Base-by-base conservation (phyloP, 768 basidiomycete genomes). In the Bullera alba region DNA sequence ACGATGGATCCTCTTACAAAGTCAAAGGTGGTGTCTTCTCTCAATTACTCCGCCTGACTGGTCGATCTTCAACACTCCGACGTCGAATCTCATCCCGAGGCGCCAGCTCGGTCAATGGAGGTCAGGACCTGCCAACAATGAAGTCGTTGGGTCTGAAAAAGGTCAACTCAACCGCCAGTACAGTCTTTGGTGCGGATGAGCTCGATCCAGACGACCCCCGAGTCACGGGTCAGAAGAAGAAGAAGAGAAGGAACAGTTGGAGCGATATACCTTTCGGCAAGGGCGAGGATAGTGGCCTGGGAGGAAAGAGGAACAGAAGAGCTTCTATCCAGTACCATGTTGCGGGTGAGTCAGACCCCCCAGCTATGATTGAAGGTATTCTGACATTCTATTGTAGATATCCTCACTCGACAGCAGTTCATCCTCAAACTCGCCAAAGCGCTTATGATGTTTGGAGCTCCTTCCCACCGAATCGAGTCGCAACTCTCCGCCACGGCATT, bases 161-260 rank as follows among this genome's bases (percentile, higher is more conserved):
- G 29, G 22, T 43, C 4, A 46, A 54, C 16, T 54, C 51, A 26
- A 34, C 23, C 7, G 46, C 61, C 14, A 32, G 38, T 16, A 56
- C 56, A 0, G 42, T 52, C 1, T 54, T 37, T 23, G 54, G 54
- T 5, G 53, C 45, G 3, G 61, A 58, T 15, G 64, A 66, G 6
- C 70, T 84, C 32, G 86, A 88, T 63, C 78, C 80, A 16, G 84
- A 87, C 57, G 85, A 87, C 69, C 85, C 84, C 43, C 76, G 78
- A 36, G 74, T 86, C 21, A 85, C 82, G 37, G 83, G 83, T 4
- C 69, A 78, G 26, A 76, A 70, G 57, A 76, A 75, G 46, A 73
- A 74, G 52, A 75, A 51, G 25, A 32, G 56, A 23, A 53, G 61
- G 42, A 59, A 43, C 26, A 51, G 49, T 53, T 35, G 54, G 26